phyloP scores from a whole-genome alignment of 2,329 filamentous ascomycete genomes.

The Coleophoma cylindrospora region DNA sequence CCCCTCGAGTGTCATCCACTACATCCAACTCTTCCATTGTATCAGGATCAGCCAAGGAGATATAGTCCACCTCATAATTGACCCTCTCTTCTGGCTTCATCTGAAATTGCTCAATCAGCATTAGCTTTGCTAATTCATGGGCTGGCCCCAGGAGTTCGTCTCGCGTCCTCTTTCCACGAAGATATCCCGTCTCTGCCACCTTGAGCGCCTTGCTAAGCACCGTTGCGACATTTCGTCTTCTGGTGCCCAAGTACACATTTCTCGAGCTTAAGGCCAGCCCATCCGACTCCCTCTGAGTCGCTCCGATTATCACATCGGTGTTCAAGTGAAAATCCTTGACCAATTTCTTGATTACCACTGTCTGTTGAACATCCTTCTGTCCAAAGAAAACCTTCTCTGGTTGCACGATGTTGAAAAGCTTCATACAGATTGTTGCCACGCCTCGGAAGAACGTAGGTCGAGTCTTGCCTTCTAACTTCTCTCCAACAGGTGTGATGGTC shows the following conservation, averaged over 20 bases:
- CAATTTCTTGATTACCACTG: slow-evolving; percentile 81
- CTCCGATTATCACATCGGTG: slow-evolving; percentile 66
- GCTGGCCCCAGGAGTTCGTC: slow-evolving; percentile 70
- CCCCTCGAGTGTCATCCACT: slow-evolving; percentile 67
- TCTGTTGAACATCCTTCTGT: slow-evolving; percentile 97
- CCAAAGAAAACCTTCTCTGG: slow-evolving; percentile 86
- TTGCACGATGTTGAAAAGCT: slow-evolving; percentile 77
- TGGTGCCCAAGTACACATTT: slow-evolving; percentile 83
- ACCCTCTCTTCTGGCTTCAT: slow-evolving; percentile 57
- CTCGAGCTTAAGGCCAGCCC: slow-evolving; percentile 87
- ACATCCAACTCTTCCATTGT: slow-evolving; percentile 72
- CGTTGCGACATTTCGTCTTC: slow-evolving; percentile 66
- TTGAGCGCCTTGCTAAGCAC: slow-evolving; percentile 67
- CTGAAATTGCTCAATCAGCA: slow-evolving; percentile 55
- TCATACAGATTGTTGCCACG: slow-evolving; percentile 95
- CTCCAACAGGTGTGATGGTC: slow-evolving; percentile 78
- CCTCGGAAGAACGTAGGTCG: slow-evolving; percentile 94
- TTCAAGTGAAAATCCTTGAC: slow-evolving; percentile 83
- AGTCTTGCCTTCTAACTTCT: slow-evolving; percentile 76
- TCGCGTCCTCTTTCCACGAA: slow-evolving; percentile 44
- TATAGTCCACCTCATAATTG: slow-evolving; percentile 81
- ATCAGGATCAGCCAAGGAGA: slow-evolving; percentile 83
- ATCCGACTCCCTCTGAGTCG: slow-evolving; percentile 72
- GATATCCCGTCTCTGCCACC: slow-evolving; percentile 65
- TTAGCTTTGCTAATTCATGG: slow-evolving; percentile 48